Conservation (phyloP, 129 eudicot species). For the Arctium lappa region DNA sequence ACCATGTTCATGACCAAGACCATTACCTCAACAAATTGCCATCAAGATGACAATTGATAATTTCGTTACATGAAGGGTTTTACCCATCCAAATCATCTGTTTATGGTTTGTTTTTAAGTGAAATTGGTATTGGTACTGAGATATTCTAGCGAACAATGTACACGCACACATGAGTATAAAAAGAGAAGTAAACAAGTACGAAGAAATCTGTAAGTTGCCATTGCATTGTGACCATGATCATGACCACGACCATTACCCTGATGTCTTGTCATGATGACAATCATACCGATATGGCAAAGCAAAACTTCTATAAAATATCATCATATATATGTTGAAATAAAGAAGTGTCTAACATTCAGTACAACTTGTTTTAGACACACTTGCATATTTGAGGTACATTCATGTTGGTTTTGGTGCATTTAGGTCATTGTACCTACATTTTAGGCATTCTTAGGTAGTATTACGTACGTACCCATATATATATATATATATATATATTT, state of each 20-base stretch:
- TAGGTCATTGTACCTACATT: neutral
- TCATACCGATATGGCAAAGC: neutral
- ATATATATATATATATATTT: too few species aligned
- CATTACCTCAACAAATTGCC: neutral
- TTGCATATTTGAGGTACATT: neutral
- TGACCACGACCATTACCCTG: neutral
- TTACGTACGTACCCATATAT: neutral
- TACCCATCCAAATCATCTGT: neutral
- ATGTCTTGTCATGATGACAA: neutral
- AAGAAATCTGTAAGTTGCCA: neutral
- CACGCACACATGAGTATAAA: neutral
- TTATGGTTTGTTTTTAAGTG: neutral
- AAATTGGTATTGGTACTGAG: neutral
- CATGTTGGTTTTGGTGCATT: neutral
- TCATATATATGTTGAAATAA: neutral
- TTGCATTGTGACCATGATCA: neutral
- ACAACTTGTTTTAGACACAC: neutral
- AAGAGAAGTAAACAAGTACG: neutral
- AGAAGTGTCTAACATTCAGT: neutral
- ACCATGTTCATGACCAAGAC: neutral
- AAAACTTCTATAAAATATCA: neutral
- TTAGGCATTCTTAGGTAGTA: neutral
- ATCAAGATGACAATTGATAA: neutral
- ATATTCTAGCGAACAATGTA: neutral
- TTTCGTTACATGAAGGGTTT: neutral